These are phyloP conservation scores for Monosporascus sp. DNA, from an alignment of 2,329 filamentous ascomycete species.

Conservation along the genomic window DNA sequence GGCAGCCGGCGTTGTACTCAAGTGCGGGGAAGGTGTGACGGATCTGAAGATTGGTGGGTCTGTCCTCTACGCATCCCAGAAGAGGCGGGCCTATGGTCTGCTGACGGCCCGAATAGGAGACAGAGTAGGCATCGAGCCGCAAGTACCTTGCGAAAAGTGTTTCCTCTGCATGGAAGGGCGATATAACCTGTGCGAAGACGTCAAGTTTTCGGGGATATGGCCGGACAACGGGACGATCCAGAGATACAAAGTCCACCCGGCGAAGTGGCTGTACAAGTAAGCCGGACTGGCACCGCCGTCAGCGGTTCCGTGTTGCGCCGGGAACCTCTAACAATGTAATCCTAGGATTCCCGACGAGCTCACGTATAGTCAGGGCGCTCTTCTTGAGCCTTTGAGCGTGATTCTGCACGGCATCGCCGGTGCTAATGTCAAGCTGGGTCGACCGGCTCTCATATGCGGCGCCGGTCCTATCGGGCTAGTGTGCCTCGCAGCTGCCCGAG, in stretches of 20 bases:
- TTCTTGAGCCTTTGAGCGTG: conserved; percentile 61
- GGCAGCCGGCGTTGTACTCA: conserved; percentile 54
- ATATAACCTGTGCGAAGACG: conserved; percentile 60
- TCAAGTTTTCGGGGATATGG: conserved; percentile 57
- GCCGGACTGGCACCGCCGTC: not conserved
- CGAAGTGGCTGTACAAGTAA: conserved; percentile 52
- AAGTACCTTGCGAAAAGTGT: conserved; percentile 57
- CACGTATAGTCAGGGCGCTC: conserved; percentile 53
- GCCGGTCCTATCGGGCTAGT: conserved; percentile 61
- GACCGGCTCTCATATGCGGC: conserved; percentile 52
- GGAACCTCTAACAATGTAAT: not conserved
- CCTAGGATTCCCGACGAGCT: conserved; percentile 46
- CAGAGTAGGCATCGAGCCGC: conserved; percentile 61
- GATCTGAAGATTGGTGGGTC: conserved; percentile 40
- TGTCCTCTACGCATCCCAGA: no score
- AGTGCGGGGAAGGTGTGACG: conserved; percentile 50
- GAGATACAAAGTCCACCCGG: conserved; percentile 56
- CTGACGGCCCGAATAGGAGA: conserved; percentile 41
- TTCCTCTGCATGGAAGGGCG: conserved; percentile 55
- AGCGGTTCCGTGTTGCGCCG: not conserved
- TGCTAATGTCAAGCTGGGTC: conserved; percentile 48
- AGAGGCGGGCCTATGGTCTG: not conserved
- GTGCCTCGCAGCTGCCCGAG: conserved; percentile 50
- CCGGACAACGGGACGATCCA: conserved; percentile 57
- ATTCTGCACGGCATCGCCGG: conserved; percentile 55